phyloP scores from a whole-genome alignment of 2,329 filamentous ascomycete species.

The Rutstroemia sp. region DNA sequence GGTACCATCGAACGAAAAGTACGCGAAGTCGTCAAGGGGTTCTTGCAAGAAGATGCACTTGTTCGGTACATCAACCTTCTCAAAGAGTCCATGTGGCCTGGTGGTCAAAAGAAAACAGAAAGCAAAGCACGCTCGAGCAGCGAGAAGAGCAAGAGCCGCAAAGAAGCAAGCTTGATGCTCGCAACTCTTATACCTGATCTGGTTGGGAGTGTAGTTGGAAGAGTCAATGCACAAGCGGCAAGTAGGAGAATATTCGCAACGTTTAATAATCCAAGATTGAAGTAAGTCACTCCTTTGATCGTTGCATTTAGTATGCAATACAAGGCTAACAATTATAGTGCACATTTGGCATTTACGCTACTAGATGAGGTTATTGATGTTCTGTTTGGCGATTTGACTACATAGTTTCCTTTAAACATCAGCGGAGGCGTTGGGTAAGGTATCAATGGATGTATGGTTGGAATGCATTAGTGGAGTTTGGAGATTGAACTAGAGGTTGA shows the following conservation, averaged over 20 bases:
- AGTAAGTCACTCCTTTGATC: slow-evolving; percentile 49
- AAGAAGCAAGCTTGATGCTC: slow-evolving; percentile 82
- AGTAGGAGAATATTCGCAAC: slow-evolving; percentile 84
- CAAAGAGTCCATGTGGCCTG: slow-evolving; percentile 77
- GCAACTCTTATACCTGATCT: slow-evolving; percentile 86
- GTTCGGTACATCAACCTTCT: slow-evolving; percentile 67
- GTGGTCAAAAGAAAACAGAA: slow-evolving; percentile 46
- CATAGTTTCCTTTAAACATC: slow-evolving; percentile 18
- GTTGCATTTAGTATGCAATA: neutral
- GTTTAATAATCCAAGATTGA: slow-evolving; percentile 83
- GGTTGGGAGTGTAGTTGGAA: slow-evolving; percentile 86
- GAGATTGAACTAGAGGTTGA: too few species aligned
- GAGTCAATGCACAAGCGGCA: slow-evolving; percentile 84
- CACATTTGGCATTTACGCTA: slow-evolving; percentile 31
- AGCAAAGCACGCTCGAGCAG: slow-evolving; percentile 51
- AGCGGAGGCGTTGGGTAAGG: slow-evolving; percentile 23
- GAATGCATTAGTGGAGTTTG: neutral
- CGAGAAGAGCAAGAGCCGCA: slow-evolving; percentile 74
- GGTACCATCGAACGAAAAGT: slow-evolving; percentile 96
- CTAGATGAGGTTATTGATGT: slow-evolving; percentile 32
- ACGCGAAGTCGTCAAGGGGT: slow-evolving; percentile 68
- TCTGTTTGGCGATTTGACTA: slow-evolving; percentile 26
- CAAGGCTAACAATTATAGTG: slow-evolving; percentile 21
- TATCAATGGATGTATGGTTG: neutral
- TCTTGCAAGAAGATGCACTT: slow-evolving; percentile 72